These are phyloP conservation scores for Acanthamoeba lenticulata DNA, from an alignment of 208 protist species.

Conservation along the genomic window DNA sequence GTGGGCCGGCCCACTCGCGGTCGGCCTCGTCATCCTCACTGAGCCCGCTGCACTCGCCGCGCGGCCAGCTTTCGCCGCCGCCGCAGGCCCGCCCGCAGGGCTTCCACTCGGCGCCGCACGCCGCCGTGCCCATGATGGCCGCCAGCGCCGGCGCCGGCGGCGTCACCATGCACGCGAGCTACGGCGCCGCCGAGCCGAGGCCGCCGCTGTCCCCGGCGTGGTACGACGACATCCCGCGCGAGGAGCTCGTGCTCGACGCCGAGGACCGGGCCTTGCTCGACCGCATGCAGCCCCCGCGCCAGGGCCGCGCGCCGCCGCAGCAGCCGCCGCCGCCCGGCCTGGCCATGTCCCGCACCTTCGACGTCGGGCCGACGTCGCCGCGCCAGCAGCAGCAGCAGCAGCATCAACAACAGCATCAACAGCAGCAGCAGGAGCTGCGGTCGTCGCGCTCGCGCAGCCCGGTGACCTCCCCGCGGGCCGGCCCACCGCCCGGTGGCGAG, in stretches of 20 bases:
- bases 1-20: not conserved
- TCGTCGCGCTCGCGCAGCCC: no score
- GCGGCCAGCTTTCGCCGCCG: not conserved
- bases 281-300: not conserved
- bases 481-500: no score
- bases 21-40: not conserved
- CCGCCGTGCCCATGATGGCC: no score
- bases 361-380: no score
- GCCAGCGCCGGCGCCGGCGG: no score
- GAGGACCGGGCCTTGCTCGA: not conserved
- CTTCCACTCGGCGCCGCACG: no score
- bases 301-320: not conserved
- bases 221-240: not conserved
- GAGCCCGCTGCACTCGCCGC: not conserved
- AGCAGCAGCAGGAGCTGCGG: no score
- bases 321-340: not conserved
- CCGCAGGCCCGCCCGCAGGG: no score
- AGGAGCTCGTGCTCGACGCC: not conserved
- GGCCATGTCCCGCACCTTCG: not conserved
- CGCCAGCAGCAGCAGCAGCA: no score
- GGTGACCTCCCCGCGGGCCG: no score
- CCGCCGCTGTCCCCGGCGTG: not conserved
- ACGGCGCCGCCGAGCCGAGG: not conserved
- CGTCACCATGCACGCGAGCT: no score
- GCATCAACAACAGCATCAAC: no score